These are phyloP conservation scores for Cytospora chrysosperma DNA, from an alignment of 2,329 filamentous ascomycete genomes.

Conservation along the genomic window DNA sequence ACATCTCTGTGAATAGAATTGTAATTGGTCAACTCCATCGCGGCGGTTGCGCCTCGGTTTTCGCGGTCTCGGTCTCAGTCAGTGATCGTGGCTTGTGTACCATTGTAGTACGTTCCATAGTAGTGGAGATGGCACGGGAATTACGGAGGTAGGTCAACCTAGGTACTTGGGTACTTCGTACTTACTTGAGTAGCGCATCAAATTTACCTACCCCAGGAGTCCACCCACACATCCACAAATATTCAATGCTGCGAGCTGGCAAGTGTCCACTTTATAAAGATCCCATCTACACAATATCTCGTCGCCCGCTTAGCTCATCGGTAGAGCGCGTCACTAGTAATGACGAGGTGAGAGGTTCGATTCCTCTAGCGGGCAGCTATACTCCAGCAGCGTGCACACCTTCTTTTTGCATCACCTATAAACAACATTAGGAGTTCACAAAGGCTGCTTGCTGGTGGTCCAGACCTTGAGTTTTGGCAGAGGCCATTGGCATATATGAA, in stretches of 20 bases:
- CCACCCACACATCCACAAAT: background rate
- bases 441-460: no score
- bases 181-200: no score
- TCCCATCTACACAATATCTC: no score
- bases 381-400: background rate
- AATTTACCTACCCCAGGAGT: no score
- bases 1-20: no score
- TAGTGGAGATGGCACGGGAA: background rate
- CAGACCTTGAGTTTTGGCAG: no score
- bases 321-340: constrained; percentile 7
- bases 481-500: no score
- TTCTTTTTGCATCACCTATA: background rate
- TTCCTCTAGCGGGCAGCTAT: background rate
- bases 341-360: constrained; percentile 1
- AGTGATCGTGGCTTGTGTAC: background rate
- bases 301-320: constrained; percentile 3
- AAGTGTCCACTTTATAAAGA: no score
- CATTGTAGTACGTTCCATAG: background rate
- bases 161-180: background rate
- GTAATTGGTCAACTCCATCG: no score
- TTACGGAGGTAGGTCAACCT: background rate
- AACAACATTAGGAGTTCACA: background rate
- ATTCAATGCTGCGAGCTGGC: no score
- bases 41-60: no score
- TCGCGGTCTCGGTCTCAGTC: background rate